Evolutionary conservation across 2,329 filamentous ascomycete species (phyloP).

Genomic region (Microascus cirrosus): DNA sequence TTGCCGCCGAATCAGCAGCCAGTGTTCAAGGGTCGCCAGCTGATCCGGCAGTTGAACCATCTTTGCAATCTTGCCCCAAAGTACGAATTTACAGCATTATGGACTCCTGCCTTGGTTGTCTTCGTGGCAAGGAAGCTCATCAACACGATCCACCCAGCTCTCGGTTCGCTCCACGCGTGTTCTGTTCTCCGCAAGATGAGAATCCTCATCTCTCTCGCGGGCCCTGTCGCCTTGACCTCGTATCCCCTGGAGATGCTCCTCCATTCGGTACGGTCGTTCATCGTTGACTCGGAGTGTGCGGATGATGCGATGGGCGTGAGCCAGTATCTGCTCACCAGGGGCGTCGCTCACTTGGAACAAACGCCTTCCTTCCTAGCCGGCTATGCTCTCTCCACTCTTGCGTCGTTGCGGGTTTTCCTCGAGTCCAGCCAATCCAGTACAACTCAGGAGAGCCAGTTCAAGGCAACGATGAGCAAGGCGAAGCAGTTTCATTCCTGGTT

Average conservation of each 20-base stretch:
- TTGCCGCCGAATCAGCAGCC: constrained; percentile 78
- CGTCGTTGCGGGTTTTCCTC: constrained; percentile 67
- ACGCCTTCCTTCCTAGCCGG: constrained; percentile 71
- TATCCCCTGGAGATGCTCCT: constrained; percentile 89
- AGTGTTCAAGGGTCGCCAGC: constrained; percentile 66
- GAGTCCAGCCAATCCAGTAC: constrained; percentile 65
- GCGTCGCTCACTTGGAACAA: constrained; percentile 50
- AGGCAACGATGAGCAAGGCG: constrained; percentile 64
- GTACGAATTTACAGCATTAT: constrained; percentile 53
- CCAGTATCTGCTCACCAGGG: constrained; percentile 68
- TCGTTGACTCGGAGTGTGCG: constrained; percentile 76
- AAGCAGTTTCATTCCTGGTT: constrained; percentile 73
- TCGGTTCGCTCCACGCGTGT: constrained; percentile 80
- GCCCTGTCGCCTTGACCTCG: constrained; percentile 56
- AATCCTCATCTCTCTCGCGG: constrained; percentile 69
- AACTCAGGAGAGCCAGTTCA: constrained; percentile 75
- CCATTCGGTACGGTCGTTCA: constrained; percentile 64
- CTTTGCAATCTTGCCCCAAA: constrained; percentile 59
- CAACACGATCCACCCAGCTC: constrained; percentile 67
- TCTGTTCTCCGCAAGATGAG: constrained; percentile 78
- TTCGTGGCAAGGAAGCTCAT: constrained; percentile 68
- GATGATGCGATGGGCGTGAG: constrained; percentile 82
- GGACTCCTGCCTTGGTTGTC: constrained; percentile 64
- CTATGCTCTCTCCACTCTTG: constrained; percentile 65
- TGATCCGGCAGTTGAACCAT: constrained; percentile 64